Percentiles rank a stretch among this genome's conserved stretches.
phyloP scores from a whole-genome alignment of 371 early-diverging fungal species.

The Syncephalastrum sp. region DNA sequence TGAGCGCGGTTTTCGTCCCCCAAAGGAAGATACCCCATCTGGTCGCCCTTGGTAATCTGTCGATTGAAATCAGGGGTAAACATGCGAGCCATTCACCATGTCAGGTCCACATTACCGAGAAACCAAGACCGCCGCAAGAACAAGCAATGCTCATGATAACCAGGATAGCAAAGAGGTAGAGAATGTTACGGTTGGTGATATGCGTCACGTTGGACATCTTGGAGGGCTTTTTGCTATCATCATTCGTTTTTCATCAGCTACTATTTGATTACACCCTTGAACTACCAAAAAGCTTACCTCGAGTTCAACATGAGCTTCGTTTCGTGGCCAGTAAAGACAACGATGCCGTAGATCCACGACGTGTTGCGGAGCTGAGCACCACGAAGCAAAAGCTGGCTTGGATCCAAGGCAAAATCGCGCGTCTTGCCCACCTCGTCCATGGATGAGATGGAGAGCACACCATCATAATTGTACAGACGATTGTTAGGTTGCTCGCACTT shows the following conservation, averaged over 20 bases:
- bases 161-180: conserved; percentile 86
- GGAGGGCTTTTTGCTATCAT: conserved; percentile 43
- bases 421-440: conserved; percentile 46
- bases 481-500: conserved; percentile 85
- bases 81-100: neutral
- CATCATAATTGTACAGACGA: conserved; percentile 84
- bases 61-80: neutral
- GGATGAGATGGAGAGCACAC: conserved; percentile 52
- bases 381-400: conserved; percentile 74
- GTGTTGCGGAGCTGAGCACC: conserved; percentile 86
- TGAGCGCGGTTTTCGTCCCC: conserved; percentile 24
- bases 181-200: conserved; percentile 90
- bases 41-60: conserved; percentile 4
- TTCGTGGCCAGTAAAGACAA: conserved; percentile 87
- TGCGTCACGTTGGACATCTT: conserved; percentile 67
- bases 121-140: conserved; percentile 69
- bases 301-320: conserved; percentile 88
- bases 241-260: neutral
- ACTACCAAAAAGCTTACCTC: conserved; percentile 27
- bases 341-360: conserved; percentile 81
- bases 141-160: conserved; percentile 82
- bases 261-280: no score
- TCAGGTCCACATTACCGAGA: conserved; percentile 27
- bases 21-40: conserved; percentile 34
- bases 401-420: conserved; percentile 71